Evolutionary conservation across 305 asterid species (phyloP), one percentile per base, ranked within the genome.

Genomic region (Lippia alba): DNA sequence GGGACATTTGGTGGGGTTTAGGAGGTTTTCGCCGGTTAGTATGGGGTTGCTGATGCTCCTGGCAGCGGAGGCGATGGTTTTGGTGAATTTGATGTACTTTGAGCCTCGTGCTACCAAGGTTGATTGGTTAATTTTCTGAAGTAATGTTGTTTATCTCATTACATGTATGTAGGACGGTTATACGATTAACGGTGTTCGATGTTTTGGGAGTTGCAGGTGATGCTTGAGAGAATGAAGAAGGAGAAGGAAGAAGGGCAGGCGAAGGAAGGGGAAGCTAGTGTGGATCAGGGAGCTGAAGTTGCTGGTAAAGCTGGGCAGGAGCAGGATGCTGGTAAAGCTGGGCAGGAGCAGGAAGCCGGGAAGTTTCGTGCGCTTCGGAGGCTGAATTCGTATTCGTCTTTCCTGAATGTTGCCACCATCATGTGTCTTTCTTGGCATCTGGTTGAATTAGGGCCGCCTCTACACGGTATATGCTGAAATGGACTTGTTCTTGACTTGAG

Each of bases 61-160:
- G 9, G 71, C 69, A 0, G 49, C 87, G 4, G 62, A 85, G 24
- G 6, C 39, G 33, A 68, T 69, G 82, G 56, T 72, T 20, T 50
- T 85, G 78, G 63, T 61, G 50, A 89, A 85, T 75, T 30, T 77
- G 69, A 54, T 48, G 19, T 78, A 72, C 64, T 59, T 89, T 73
- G 92, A 86, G 74, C 92, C 91, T 49, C 81, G 74, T 10, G 88
- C 91, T 0, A 73, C 79, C 8, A 83, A 83, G 93, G 96, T 89
- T 51, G 9, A 36, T 36, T 36, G n/a, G n/a, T n/a, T 36, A 7
- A 4, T 36, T 24, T 36, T 36, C 41, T 36, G 8, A 36, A 12
- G 4, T 11, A 2, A 48, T n/a, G 16, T 49, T 45, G 51, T 14
- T 45, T 45, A 11, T 45, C 0, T 45, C 30, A 24, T 10, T 12